Percentiles rank a stretch among this genome's conserved stretches.
Evolutionary conservation across 208 protist genomes (phyloP).

Genomic region (Crithidia brevicula): DNA sequence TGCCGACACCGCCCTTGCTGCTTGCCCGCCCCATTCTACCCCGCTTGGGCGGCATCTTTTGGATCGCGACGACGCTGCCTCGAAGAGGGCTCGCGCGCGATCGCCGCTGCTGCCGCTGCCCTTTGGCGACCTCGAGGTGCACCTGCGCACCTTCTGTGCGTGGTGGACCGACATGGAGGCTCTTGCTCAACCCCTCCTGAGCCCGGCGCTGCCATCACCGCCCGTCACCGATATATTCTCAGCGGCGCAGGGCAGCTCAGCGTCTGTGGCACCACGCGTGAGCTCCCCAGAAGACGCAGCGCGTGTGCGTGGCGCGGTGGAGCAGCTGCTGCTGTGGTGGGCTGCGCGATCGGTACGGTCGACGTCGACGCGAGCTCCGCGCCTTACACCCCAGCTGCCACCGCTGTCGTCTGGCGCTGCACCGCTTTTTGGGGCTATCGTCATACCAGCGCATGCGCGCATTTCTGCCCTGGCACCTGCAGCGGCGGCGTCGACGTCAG

Average conservation of each 20-base stretch:
- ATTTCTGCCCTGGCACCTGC: neutral
- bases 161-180: constrained; percentile 15
- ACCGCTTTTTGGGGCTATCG: constrained; percentile 27
- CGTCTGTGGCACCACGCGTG: too few species aligned
- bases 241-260: too few species aligned
- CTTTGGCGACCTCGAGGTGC: neutral
- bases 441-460: constrained; percentile 19
- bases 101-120: neutral
- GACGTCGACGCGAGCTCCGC: neutral
- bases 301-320: neutral
- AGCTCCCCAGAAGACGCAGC: neutral
- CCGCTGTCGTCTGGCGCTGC: constrained; percentile 12
- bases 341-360: constrained; percentile 4
- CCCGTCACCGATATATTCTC: too few species aligned
- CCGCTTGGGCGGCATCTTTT: neutral
- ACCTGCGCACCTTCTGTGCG: constrained; percentile 3
- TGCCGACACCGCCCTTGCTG: neutral
- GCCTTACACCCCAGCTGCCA: neutral
- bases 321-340: constrained; percentile 19
- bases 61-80: neutral
- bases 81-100: neutral
- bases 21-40: neutral
- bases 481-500: neutral
- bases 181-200: neutral
- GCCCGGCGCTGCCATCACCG: too few species aligned